Conservation (phyloP, 345 rosid species). For the Nephelium lappaceum region DNA sequence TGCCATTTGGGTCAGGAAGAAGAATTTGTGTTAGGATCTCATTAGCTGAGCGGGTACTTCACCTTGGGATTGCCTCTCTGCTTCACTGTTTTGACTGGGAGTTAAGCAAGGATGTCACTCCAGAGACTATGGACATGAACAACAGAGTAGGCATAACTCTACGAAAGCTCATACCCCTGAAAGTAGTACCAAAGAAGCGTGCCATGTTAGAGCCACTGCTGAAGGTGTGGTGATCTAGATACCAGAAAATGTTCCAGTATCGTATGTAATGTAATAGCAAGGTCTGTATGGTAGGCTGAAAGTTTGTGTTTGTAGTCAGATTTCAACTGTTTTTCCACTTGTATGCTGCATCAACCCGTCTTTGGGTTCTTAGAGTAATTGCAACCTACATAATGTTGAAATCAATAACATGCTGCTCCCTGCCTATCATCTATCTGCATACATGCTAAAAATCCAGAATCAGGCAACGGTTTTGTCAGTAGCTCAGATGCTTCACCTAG, state of each 20-base stretch:
- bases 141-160: constrained; percentile 39
- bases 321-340: background rate
- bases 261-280: background rate
- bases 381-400: background rate
- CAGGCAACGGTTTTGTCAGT: too few relatives aligned
- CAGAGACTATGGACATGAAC: constrained; percentile 34
- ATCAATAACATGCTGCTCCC: background rate
- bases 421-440: too few relatives aligned
- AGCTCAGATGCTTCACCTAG: too few relatives aligned
- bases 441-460: too few relatives aligned
- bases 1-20: constrained; percentile 39
- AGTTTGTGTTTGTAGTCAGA: background rate
- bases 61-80: constrained; percentile 28
- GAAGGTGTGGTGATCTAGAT: too few relatives aligned
- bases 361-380: background rate
- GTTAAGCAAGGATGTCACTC: constrained; percentile 21
- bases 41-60: constrained; percentile 24
- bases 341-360: background rate
- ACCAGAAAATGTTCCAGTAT: background rate
- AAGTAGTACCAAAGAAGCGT: constrained; percentile 35
- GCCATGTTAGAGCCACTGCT: background rate
- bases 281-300: background rate
- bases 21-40: constrained; percentile 35
- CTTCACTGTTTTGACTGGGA: constrained; percentile 45
- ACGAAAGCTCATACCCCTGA: constrained; percentile 38